These are phyloP conservation scores for Zea luxurians DNA, from an alignment of 176 grass and related monocot species.

Conservation along the genomic window DNA sequence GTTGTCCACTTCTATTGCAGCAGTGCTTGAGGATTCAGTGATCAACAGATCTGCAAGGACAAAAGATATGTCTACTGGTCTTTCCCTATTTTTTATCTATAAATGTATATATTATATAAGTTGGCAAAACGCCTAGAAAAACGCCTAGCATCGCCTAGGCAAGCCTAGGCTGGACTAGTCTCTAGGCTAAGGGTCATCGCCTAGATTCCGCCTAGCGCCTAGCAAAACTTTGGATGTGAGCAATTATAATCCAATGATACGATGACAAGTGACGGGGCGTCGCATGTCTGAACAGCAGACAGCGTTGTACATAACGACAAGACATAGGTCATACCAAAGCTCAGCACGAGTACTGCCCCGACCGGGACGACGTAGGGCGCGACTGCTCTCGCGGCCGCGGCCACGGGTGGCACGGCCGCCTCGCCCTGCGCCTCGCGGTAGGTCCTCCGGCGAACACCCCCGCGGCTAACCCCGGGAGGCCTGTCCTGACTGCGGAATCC, in stretches of 20 bases:
- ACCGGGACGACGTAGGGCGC: slow-evolving; percentile 50
- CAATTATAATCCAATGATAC: not conserved
- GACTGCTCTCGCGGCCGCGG: slow-evolving; percentile 37
- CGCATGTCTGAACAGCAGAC: not conserved
- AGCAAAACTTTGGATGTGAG: too few relatives aligned
- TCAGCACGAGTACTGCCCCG: slow-evolving; percentile 51
- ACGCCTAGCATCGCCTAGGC: too few relatives aligned
- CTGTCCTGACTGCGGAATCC: slow-evolving; percentile 41
- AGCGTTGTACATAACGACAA: not conserved
- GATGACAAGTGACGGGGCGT: not conserved
- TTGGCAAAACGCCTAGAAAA: too few relatives aligned
- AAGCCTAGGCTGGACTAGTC: too few relatives aligned
- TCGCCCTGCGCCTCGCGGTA: slow-evolving; percentile 66
- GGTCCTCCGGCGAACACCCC: slow-evolving; percentile 43
- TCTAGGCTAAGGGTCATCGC: too few relatives aligned
- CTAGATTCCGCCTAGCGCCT: too few relatives aligned
- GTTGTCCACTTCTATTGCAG: too few relatives aligned
- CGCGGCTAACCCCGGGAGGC: slow-evolving; percentile 30
- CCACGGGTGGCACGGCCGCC: slow-evolving; percentile 20
- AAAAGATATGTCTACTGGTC: too few relatives aligned
- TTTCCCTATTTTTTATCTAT: too few relatives aligned
- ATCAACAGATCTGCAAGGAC: too few relatives aligned
- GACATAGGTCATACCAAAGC: slow-evolving; percentile 61
- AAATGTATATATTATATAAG: too few relatives aligned
- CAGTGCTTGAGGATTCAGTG: too few relatives aligned